Conservation (phyloP, 139 green algal species). For the Pycnococcus provasolii region DNA sequence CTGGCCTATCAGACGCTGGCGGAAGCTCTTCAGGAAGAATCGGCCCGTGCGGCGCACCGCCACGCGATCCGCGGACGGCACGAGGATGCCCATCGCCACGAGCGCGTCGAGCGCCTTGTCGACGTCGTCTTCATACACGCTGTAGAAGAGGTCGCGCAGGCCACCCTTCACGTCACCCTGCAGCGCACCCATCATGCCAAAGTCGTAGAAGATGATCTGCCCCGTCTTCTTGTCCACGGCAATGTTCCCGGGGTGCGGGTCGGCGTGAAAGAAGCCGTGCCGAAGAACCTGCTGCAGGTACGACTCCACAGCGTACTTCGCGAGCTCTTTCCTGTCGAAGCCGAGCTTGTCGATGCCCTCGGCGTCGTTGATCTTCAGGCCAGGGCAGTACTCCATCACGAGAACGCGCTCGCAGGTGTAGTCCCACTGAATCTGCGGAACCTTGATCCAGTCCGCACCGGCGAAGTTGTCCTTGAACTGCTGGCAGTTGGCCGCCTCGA, state of each 20-base stretch:
- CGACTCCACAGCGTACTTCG: slow-evolving; percentile 69
- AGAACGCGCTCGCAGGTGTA: slow-evolving; percentile 65
- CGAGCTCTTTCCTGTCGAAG: slow-evolving; percentile 74
- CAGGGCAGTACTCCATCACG: slow-evolving; percentile 86
- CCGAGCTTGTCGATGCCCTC: slow-evolving; percentile 64
- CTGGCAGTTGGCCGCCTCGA: slow-evolving; percentile 81
- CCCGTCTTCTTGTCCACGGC: slow-evolving; percentile 46
- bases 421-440: slow-evolving; percentile 79
- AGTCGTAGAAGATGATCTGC: slow-evolving; percentile 92
- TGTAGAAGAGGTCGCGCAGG: slow-evolving; percentile 95
- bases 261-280: slow-evolving; percentile 89
- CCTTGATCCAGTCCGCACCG: slow-evolving; percentile 78
- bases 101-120: slow-evolving; percentile 72
- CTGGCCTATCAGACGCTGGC: slow-evolving; percentile 42
- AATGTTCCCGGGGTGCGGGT: slow-evolving; percentile 92
- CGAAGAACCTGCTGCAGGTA: slow-evolving; percentile 91
- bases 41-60: slow-evolving; percentile 79
- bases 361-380: slow-evolving; percentile 87
- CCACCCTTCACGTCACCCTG: slow-evolving; percentile 55
- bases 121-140: slow-evolving; percentile 79
- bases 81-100: slow-evolving; percentile 80
- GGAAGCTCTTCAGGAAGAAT: slow-evolving; percentile 92
- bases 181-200: slow-evolving; percentile 75
- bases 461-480: slow-evolving; percentile 73
- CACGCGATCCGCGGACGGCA: slow-evolving; percentile 63